Base-by-base conservation (phyloP, 2,329 filamentous ascomycete species). In the Lanzia echinophila region DNA sequence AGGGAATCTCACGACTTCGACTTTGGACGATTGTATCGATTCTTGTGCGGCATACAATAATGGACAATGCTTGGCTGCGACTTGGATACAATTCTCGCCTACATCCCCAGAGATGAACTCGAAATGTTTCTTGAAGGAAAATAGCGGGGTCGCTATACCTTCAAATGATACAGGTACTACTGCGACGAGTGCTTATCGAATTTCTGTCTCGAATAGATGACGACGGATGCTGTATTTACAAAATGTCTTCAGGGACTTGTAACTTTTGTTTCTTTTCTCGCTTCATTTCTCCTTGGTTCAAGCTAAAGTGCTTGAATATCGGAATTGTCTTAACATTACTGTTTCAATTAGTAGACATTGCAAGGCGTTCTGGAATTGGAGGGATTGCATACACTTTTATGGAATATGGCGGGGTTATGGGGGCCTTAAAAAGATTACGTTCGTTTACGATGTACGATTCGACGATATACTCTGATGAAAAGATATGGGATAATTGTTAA, bases 1-100 rank as follows among this genome's bases (percentile, higher is more conserved):
- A 10, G 52, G 42, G 5, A 62, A 61, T 7, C 36, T 48, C 24
- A 54, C 49, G 6, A 46, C 51, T 12, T 46, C 22, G 1, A 57
- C 41, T 15, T 53, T 62, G 12, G 28, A 59, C 24, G 38, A 44
- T 1, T 63, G 60, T 45, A 17, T 63, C 19, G 44, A 59, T 28
- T 24, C 51, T 3, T 63, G 61, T 50, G 60, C 60, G 20, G 31
- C 32, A 36, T 56, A 53, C 19, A 56, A 53, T 39, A 38, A 38
- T 31, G 56, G 58, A 6, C 45, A 50, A 36, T 63, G 60, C 41
- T 48, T 60, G 11, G 61, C 57, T 13, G 60, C 59, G 2, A 58
- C 56, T 12, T 63, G 60, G 61, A 55, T 61, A 20, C 57, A 61
- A n/a, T 62, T 62, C 34, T 60, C 58, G 3, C 45, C 56, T 1